These are phyloP conservation scores for Starmerella tilneyi DNA, from an alignment of 805 yeast species.

Conservation along the genomic window DNA sequence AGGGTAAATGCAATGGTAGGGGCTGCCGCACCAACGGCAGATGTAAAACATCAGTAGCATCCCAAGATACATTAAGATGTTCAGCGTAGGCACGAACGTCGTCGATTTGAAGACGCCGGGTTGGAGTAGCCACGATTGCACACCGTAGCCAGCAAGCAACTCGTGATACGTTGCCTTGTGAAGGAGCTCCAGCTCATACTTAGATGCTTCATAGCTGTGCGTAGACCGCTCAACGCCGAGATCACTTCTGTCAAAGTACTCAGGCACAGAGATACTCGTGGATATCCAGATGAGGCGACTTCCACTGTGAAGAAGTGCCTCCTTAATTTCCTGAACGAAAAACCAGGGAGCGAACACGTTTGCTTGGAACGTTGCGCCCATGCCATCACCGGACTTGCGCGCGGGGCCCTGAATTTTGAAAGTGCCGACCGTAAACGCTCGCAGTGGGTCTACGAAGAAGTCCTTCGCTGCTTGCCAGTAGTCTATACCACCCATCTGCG, in stretches of 20 bases:
- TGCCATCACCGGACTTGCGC: slow-evolving; percentile 57
- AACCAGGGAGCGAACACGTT: slow-evolving; percentile 96
- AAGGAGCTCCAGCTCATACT: slow-evolving; percentile 70
- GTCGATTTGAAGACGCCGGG: slow-evolving; percentile 90
- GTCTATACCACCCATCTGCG: slow-evolving; percentile 76
- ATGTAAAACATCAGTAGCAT: slow-evolving; percentile 77
- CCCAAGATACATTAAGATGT: slow-evolving; percentile 69
- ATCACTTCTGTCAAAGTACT: slow-evolving; percentile 63
- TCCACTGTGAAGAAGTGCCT: slow-evolving; percentile 34
- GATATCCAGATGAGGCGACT: slow-evolving; percentile 79
- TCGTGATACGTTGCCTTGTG: slow-evolving; percentile 59
- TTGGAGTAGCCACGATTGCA: slow-evolving; percentile 69
- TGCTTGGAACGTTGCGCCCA: slow-evolving; percentile 87
- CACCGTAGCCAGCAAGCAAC: slow-evolving; percentile 40
- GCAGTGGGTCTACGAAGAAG: slow-evolving; percentile 53
- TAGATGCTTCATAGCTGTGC: slow-evolving; percentile 84
- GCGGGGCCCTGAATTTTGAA: slow-evolving; percentile 79
- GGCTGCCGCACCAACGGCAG: slow-evolving; percentile 73
- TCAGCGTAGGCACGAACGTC: slow-evolving; percentile 66
- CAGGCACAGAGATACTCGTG: slow-evolving; percentile 69
- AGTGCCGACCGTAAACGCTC: slow-evolving; percentile 78
- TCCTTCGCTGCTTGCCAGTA: slow-evolving; percentile 72
- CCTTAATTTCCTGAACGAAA: slow-evolving; percentile 52
- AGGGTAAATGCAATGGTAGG: slow-evolving; percentile 82
- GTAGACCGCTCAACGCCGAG: slow-evolving; percentile 54